A percentile compares a stretch with the other conserved stretches of the same genome.
Conservation (phyloP, 306 rosid species). For the Fragaria iinumae region DNA sequence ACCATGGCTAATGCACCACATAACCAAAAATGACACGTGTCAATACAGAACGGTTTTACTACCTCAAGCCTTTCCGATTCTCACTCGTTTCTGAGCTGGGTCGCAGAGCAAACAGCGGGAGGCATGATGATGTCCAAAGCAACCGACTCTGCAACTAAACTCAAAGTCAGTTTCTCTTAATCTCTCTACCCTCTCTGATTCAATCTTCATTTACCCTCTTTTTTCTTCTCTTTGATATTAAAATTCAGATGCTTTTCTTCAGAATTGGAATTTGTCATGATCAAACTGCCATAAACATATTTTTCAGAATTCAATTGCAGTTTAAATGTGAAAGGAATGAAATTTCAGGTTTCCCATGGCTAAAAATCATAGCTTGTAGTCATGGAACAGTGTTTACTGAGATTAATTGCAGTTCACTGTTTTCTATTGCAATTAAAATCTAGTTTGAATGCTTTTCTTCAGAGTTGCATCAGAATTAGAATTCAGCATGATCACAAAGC, state of each 20-base stretch:
- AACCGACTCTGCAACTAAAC: conserved; percentile 44
- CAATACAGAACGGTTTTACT: not conserved
- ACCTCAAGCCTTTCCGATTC: not conserved
- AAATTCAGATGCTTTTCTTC: conserved; percentile 14
- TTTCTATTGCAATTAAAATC: not conserved
- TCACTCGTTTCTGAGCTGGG: conserved; percentile 10
- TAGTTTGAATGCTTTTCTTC: not conserved
- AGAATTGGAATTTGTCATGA: conserved; percentile 12
- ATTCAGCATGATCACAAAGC: not conserved
- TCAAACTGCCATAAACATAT: not conserved
- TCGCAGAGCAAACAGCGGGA: not conserved
- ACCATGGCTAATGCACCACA: not conserved
- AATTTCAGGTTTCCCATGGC: not conserved
- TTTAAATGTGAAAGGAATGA: conserved; percentile 15
- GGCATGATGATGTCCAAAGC: conserved; percentile 70
- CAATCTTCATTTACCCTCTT: not conserved
- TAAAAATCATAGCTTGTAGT: not conserved
- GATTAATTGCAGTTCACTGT: not conserved
- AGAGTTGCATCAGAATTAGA: not conserved
- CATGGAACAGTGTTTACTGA: not conserved
- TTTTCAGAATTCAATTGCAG: not conserved
- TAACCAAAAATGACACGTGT: conserved; percentile 4
- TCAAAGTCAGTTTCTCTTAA: conserved; percentile 46
- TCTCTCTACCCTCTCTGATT: not conserved
- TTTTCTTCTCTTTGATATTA: not conserved